Evolutionary conservation across 2,329 filamentous ascomycete genomes (phyloP).

Genomic region (Colletotrichum sidae): DNA sequence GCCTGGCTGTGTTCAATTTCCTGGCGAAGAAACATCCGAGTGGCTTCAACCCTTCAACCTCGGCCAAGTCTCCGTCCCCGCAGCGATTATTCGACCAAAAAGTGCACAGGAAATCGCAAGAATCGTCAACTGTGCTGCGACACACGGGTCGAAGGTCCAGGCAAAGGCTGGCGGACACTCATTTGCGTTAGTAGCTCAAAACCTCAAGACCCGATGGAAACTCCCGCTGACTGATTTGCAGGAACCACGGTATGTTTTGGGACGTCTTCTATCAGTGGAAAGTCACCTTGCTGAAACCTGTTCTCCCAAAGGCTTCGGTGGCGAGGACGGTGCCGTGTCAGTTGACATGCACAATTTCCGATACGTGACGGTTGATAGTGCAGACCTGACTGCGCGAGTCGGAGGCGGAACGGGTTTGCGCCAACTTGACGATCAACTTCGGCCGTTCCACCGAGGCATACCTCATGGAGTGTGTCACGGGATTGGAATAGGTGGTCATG

Average conservation of each 20-base stretch:
- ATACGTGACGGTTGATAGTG: slow-evolving; percentile 63
- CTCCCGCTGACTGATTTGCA: background rate
- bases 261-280: background rate
- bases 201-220: too few relatives aligned
- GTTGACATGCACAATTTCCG: slow-evolving; percentile 66
- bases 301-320: slow-evolving; percentile 50
- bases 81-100: slow-evolving; percentile 67
- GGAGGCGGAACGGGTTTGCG: slow-evolving; percentile 64
- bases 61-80: slow-evolving; percentile 59
- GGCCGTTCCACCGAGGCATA: slow-evolving; percentile 64
- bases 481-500: slow-evolving; percentile 68
- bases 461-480: slow-evolving; percentile 69
- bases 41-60: slow-evolving; percentile 67
- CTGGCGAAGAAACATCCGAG: slow-evolving; percentile 40
- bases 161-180: slow-evolving; percentile 73
- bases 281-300: too few relatives aligned
- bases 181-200: slow-evolving; percentile 59
- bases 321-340: slow-evolving; percentile 60
- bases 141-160: slow-evolving; percentile 64
- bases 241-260: slow-evolving; percentile 14
- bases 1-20: slow-evolving; percentile 55
- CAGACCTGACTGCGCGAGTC: slow-evolving; percentile 58
- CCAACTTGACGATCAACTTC: slow-evolving; percentile 61
- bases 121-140: slow-evolving; percentile 66
- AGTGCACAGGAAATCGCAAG: slow-evolving; percentile 64